phyloP scores from a whole-genome alignment of 371 early-diverging fungal genomes.

The Apophysomyces trapeziformis region DNA sequence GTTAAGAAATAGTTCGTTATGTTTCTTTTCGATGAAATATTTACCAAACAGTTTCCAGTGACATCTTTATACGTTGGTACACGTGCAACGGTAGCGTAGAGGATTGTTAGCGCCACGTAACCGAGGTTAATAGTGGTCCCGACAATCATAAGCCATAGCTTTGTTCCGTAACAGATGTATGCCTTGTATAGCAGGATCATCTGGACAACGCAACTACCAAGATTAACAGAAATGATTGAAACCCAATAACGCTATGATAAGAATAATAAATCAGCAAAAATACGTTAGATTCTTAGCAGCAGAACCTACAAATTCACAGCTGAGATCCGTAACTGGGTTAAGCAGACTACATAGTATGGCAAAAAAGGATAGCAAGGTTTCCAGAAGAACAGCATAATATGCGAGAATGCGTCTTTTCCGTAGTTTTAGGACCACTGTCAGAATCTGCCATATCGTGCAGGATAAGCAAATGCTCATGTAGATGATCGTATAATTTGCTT shows the following conservation, averaged over 20 bases:
- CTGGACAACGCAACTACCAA: constrained; percentile 49
- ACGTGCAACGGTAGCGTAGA: constrained; percentile 37
- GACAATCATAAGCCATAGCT: constrained; percentile 35
- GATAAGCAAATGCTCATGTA: constrained; percentile 45
- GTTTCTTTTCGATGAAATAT: not conserved
- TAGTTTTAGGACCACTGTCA: constrained; percentile 25
- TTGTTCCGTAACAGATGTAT: constrained; percentile 44
- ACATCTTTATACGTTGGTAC: constrained; percentile 38
- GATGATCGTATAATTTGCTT: constrained; percentile 31
- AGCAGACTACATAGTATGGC: constrained; percentile 39
- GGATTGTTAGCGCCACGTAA: constrained; percentile 41
- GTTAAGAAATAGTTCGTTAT: not conserved
- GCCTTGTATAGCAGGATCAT: constrained; percentile 52
- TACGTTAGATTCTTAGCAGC: not conserved
- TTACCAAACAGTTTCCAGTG: constrained; percentile 46
- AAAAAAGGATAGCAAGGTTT: constrained; percentile 34
- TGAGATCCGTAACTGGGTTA: constrained; percentile 33
- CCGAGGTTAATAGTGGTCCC: constrained; percentile 45
- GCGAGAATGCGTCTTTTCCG: constrained; percentile 34
- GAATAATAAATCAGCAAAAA: not conserved
- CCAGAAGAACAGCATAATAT: constrained; percentile 37
- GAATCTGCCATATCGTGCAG: constrained; percentile 44
- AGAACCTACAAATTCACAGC: constrained; percentile 34
- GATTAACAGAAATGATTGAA: constrained; percentile 45
- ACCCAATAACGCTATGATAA: constrained; percentile 46